phyloP scores from a whole-genome alignment of 768 basidiomycete genomes.

The Pleurotus cornucopiae region DNA sequence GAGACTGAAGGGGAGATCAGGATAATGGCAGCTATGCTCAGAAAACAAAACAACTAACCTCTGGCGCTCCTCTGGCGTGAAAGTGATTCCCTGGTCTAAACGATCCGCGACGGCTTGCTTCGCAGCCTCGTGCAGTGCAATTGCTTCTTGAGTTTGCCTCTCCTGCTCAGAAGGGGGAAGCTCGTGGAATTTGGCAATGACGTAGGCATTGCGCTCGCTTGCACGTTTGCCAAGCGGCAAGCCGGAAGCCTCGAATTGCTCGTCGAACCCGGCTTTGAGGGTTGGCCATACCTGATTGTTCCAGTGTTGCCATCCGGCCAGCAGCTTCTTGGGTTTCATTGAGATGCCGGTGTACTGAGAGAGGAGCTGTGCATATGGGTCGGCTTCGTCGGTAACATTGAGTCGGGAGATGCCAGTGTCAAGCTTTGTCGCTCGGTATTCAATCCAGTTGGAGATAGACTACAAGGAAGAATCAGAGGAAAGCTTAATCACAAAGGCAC shows the following conservation, averaged over 20 bases:
- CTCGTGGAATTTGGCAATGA: not conserved
- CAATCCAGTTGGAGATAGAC: not conserved
- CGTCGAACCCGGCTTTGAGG: constrained; percentile 2
- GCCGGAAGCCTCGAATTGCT: not conserved
- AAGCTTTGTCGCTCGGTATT: not conserved
- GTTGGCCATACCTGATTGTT: not conserved
- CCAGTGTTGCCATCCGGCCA: not conserved
- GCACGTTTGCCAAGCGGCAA: not conserved
- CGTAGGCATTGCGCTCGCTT: not conserved
- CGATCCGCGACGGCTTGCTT: not conserved
- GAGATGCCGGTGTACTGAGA: not conserved
- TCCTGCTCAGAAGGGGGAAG: not conserved
- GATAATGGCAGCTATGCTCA: not conserved
- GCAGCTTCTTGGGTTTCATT: constrained; percentile 1
- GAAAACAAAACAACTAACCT: not conserved
- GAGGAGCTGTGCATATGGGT: constrained; percentile 3
- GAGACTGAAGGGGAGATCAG: not conserved
- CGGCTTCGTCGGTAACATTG: too few relatives aligned
- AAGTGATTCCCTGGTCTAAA: not conserved
- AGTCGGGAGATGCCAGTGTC: not conserved
- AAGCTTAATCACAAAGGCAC: not conserved
- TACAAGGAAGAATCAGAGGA: not conserved
- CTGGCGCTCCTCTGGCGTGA: constrained; percentile 3
- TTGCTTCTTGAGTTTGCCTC: not conserved
- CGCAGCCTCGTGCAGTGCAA: not conserved